These are phyloP conservation scores for Coniochaeta sp. DNA, from an alignment of 2,329 filamentous ascomycete species.

Conservation along the genomic window DNA sequence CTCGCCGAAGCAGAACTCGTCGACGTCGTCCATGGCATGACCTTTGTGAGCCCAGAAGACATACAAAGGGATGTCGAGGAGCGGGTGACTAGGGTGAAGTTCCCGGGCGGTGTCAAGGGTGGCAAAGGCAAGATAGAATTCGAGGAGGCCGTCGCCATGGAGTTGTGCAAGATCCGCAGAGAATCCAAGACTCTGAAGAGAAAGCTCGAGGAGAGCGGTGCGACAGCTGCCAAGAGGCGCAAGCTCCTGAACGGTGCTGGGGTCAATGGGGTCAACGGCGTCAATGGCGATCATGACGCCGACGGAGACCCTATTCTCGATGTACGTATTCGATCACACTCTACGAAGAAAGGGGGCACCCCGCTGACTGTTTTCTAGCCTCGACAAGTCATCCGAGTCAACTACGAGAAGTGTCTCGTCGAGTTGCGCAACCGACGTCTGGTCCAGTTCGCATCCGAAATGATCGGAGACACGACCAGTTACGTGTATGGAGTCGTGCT, in stretches of 20 bases:
- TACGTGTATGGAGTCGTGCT: constrained; percentile 73
- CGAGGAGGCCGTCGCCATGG: constrained; percentile 45
- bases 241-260: constrained; percentile 43
- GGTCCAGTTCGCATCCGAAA: constrained; percentile 61
- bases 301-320: constrained; percentile 38
- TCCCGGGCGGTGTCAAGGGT: constrained; percentile 47
- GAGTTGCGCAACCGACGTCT: constrained; percentile 75
- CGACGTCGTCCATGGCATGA: constrained; percentile 51
- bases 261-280: constrained; percentile 10
- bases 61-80: constrained; percentile 54
- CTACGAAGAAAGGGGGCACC: neutral
- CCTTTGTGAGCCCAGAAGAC: constrained; percentile 56
- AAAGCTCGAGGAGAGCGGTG: constrained; percentile 36
- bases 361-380: constrained; percentile 40
- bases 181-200: constrained; percentile 44
- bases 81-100: constrained; percentile 48
- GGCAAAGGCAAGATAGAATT: constrained; percentile 61
- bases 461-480: constrained; percentile 66
- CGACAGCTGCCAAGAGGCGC: constrained; percentile 39
- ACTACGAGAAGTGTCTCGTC: constrained; percentile 78
- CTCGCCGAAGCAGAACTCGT: constrained; percentile 61
- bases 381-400: constrained; percentile 68
- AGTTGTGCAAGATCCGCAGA: constrained; percentile 45
- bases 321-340: constrained; percentile 32
- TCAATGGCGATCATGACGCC: constrained; percentile 28